Percentiles rank a stretch among this genome's conserved stretches.
Evolutionary conservation across 176 grass and related monocot species (phyloP).

Genomic region (Cymbopogon citratus): DNA sequence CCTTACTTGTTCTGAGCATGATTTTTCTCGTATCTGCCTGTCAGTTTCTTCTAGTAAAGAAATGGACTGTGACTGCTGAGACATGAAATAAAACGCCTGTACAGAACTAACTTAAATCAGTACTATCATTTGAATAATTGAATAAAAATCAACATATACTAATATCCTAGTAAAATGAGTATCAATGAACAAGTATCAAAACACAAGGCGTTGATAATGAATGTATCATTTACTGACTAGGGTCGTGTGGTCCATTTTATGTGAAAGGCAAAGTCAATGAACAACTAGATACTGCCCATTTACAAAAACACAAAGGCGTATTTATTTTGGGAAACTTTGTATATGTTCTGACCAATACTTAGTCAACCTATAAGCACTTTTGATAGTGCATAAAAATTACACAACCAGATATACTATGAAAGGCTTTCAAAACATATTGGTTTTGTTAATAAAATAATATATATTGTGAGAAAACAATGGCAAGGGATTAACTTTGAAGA

Average conservation of each 20-base stretch:
- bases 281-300: not conserved
- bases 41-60: slow-evolving; percentile 86
- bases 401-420: not conserved
- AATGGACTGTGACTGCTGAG: slow-evolving; percentile 66
- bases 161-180: not conserved
- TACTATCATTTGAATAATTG: slow-evolving; percentile 2
- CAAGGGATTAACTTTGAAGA: not conserved
- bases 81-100: slow-evolving; percentile 86
- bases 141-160: slow-evolving; percentile 22
- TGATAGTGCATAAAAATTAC: not conserved
- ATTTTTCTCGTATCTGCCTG: slow-evolving; percentile 80
- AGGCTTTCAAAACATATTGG: not conserved
- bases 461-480: not conserved
- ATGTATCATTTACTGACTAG: not conserved
- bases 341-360: not conserved
- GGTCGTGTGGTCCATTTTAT: not conserved
- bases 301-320: not conserved
- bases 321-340: not conserved
- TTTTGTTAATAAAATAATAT: not conserved
- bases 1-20: slow-evolving; percentile 68
- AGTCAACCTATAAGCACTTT: not conserved
- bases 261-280: not conserved
- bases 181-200: too few relatives aligned
- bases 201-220: too few relatives aligned
- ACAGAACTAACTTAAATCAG: slow-evolving; percentile 28